Evolutionary conservation across 768 basidiomycete genomes (phyloP).

Genomic region (Leccinum broughii): DNA sequence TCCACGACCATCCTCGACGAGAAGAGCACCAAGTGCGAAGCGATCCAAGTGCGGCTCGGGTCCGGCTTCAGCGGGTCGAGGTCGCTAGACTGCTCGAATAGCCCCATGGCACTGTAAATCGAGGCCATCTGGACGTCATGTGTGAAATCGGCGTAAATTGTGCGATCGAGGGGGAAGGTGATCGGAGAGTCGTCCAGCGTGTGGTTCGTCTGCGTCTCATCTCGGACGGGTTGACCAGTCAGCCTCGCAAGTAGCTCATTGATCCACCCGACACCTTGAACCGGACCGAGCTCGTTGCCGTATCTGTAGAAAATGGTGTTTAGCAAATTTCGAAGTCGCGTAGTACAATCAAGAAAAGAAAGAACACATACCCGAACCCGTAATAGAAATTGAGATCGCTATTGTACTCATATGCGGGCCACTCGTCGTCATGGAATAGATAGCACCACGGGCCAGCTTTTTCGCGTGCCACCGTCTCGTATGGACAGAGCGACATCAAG

Average conservation of each 20-base stretch:
- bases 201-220: slow-evolving; percentile 73
- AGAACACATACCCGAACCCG: slow-evolving; percentile 47
- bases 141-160: slow-evolving; percentile 76
- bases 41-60: slow-evolving; percentile 47
- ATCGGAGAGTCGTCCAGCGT: slow-evolving; percentile 62
- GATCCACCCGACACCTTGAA: slow-evolving; percentile 83
- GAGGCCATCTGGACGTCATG: slow-evolving; percentile 85
- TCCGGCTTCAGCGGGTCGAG: slow-evolving; percentile 15
- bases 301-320: slow-evolving; percentile 41
- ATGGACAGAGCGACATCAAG: slow-evolving; percentile 72
- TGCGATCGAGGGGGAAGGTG: slow-evolving; percentile 72
- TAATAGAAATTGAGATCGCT: slow-evolving; percentile 78
- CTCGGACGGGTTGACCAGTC: slow-evolving; percentile 58
- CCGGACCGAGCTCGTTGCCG: slow-evolving; percentile 62
- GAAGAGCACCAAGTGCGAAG: slow-evolving; percentile 69
- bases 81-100: slow-evolving; percentile 40
- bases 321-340: too few species aligned
- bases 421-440: slow-evolving; percentile 62
- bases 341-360: too few species aligned
- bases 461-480: slow-evolving; percentile 59
- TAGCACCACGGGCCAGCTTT: slow-evolving; percentile 62
- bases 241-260: slow-evolving; percentile 85
- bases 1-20: slow-evolving; percentile 71
- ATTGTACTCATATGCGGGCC: slow-evolving; percentile 61
- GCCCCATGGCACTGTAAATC: slow-evolving; percentile 61